These are phyloP conservation scores for Pontederia paniculata DNA, from an alignment of 176 grass and related monocot genomes.

Conservation along the genomic window DNA sequence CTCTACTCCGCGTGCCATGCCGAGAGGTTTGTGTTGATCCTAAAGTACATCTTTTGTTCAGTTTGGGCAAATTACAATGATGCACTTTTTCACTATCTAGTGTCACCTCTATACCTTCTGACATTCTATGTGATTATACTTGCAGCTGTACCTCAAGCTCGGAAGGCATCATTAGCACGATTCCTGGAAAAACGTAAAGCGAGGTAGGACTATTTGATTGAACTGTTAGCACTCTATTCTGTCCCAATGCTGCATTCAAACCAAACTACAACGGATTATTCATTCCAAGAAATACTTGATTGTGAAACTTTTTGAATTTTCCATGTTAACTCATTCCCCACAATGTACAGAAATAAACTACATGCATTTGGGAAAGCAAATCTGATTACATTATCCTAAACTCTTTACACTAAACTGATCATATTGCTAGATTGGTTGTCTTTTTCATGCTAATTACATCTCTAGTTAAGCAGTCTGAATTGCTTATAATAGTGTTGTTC, in stretches of 20 bases:
- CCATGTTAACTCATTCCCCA: too few relatives aligned
- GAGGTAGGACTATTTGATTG: conserved; percentile 33
- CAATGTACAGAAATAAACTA: too few relatives aligned
- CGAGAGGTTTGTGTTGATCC: conserved; percentile 54
- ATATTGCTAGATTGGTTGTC: background rate
- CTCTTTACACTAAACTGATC: too few relatives aligned
- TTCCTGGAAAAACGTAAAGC: conserved; percentile 91
- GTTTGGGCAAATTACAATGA: background rate
- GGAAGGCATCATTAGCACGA: conserved; percentile 75
- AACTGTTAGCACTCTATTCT: background rate
- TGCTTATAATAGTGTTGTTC: conserved; percentile 4
- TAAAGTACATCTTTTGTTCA: background rate
- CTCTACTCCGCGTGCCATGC: conserved; percentile 32
- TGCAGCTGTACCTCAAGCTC: conserved; percentile 88
- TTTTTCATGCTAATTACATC: background rate
- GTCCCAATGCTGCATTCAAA: conserved; percentile 2
- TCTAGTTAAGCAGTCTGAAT: background rate
- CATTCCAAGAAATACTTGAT: background rate
- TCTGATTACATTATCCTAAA: too few relatives aligned
- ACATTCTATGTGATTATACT: conserved; percentile 8
- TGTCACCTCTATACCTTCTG: background rate
- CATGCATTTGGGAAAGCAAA: too few relatives aligned
- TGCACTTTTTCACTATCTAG: background rate
- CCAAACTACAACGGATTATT: background rate
- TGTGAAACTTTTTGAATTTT: too few relatives aligned